Conservation (phyloP, 2,329 filamentous ascomycete species). For the Aspergillus sp. region DNA sequence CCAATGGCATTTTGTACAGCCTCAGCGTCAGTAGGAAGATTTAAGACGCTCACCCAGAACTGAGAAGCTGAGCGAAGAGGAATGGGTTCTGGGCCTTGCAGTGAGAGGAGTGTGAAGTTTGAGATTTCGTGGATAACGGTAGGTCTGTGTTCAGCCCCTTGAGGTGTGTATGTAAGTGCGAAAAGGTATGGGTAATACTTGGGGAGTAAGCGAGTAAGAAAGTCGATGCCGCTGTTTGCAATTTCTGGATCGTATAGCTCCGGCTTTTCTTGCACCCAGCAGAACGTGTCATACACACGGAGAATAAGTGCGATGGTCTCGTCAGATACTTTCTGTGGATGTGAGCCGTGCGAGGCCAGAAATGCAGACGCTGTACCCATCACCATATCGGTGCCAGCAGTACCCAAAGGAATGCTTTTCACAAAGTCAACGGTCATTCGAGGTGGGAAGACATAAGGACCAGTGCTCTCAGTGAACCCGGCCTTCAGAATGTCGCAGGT, state of each 20-base stretch:
- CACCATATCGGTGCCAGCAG: slow-evolving; percentile 46
- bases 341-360: slow-evolving; percentile 47
- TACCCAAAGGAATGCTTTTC: slow-evolving; percentile 44
- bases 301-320: slow-evolving; percentile 42
- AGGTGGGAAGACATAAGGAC: slow-evolving; percentile 50
- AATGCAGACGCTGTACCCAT: slow-evolving; percentile 53
- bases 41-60: slow-evolving; percentile 49
- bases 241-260: slow-evolving; percentile 47
- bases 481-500: slow-evolving; percentile 52
- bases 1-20: slow-evolving; percentile 37
- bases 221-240: slow-evolving; percentile 51
- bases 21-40: slow-evolving; percentile 35
- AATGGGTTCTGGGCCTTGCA: slow-evolving; percentile 49
- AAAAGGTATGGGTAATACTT: slow-evolving; percentile 48
- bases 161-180: slow-evolving; percentile 33
- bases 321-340: slow-evolving; percentile 38
- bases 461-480: slow-evolving; percentile 50
- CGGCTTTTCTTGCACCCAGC: slow-evolving; percentile 41
- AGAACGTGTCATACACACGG: slow-evolving; percentile 45
- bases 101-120: slow-evolving; percentile 46
- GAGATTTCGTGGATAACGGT: slow-evolving; percentile 41
- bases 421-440: slow-evolving; percentile 48
- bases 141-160: slow-evolving; percentile 26
- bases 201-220: slow-evolving; percentile 46
- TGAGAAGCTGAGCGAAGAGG: slow-evolving; percentile 52